Evolutionary conservation across 768 basidiomycete genomes (phyloP), one percentile per base, ranked within the genome.

Genomic region (Termitomyces sp.): DNA sequence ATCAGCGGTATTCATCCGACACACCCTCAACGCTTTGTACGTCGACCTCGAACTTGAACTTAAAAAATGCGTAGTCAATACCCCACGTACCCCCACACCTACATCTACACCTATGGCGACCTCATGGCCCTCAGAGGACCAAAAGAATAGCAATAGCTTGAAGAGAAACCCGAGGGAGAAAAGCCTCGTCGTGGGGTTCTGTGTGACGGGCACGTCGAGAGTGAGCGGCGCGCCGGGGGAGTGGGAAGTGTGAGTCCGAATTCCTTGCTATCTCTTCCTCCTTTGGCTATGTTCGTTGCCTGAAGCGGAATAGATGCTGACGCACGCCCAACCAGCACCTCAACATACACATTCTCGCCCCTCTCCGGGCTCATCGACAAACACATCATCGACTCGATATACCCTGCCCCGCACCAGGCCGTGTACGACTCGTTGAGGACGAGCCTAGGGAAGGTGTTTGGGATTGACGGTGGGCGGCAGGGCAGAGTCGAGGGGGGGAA

Each of bases 11-110:
- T 83, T 92, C 63, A 74, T 92, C 20, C 81, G 88, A 20, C 90
- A 89, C 63, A 89, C 91, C 5, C 81, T 93, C 70, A 89, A 85
- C 68, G 86, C 91, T 13, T 71, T 92, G 16, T 92, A 91, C 69
- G 81, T 86, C 12, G 85, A 91, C 69, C 74, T 91, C 39, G 72
- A 68, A 4, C 82, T 93, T 40, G 77, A 78, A 42, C 71, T 90
- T 44, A 78, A 76, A 22, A 87, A 82, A 67, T 71, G 87, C 50
- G 70, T 74, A 0, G 74, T 82, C 15, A 64, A 78, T 20, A 71
- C 74, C 1, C 75, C 74, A 16, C 59, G 64, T 22, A 65, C 59
- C 45, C 36, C 22, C 68, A 16, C 56, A 71, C 4, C 33, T 15
- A 15, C 57, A 20, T 9, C 55, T 46, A 28, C 54, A 55, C 38